Base-by-base conservation (phyloP, 1,284 basidiomycete genomes). In the Pseudozyma sp. region DNA sequence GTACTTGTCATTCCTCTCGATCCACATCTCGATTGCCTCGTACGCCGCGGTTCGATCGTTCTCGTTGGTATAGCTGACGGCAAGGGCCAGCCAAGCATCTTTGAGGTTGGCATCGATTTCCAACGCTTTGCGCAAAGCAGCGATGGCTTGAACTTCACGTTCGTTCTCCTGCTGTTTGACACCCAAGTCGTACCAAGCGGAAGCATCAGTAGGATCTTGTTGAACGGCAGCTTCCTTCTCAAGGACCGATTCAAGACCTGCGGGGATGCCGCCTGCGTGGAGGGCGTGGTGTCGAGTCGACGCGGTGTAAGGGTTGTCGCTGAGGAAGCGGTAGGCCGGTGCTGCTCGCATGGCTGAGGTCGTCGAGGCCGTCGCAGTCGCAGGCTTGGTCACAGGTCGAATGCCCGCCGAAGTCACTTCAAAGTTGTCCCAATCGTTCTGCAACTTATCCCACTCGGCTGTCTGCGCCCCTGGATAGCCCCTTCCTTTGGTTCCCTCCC, bases 101-200 rank as follows among this genome's bases (percentile, higher is more conserved):
- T 75, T 70, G 50, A 80, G 59, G 34, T 56, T 67, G 14, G 84
- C 91, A 74, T 97, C 92, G 19, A 98, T 89, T 76, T 92, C 90
- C 50, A 94, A 87, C 1, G 95, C 92, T 66, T 91, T 91, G 44
- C 89, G 88, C 25, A 99, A 88, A 0, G 96, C 97, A 51, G 91
- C 89, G 54, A 99, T 90, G 6, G 96, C 97, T 79, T 94, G 92
- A 21, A 90, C 89, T 86, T 99, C 96, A 21, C 95, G 91, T 85
- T 99, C 96, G 85, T 97, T 97, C 86, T 97, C 96, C 86, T 99
- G 96, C 84, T 99, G 97, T 86, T 94, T 96, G 50, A 99, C 91
- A 31, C 97, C 96, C 49, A 99, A 90, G 65, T 92, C 90, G 82
- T 90, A 95, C 96, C 96, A 99, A 8, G 91, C 91, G 40, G 86